Base-by-base conservation (phyloP, 2,329 filamentous ascomycete genomes). In the Podosphaera aphanis region DNA sequence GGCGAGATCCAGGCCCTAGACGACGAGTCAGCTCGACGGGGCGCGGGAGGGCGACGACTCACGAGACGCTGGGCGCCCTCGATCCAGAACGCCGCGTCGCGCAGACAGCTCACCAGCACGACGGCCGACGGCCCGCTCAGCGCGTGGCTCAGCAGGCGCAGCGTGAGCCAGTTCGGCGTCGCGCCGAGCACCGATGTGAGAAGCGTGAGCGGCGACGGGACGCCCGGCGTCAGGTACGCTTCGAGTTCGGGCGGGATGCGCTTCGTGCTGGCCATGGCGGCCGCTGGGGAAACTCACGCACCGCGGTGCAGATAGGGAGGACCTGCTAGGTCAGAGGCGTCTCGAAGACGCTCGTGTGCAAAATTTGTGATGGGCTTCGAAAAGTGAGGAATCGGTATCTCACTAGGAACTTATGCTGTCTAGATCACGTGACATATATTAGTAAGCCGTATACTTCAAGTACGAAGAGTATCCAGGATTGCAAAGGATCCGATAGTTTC, bases 61-160 rank as follows among this genome's bases (percentile, higher is more conserved):
- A 83, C 79, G 56, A 84, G 61, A 60, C 77, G 77, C 45, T 73
- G 70, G 2, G 70, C 70, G 43, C 82, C 78, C 2, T 77, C 72
- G 50, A 66, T 75, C 84, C 85, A 94, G 58, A 93, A 92, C 1
- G 71, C 65, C 51, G 70, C 72, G 55, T 88, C 79, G 49, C 83
- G 71, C 62, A 93, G 64, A 62, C 90, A 93, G 63, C 82, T 92
- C 48, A 90, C 75, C 2, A 94, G 66, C 2, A 93, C 67, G 0
- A 94, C 70, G 43, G 65, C 69, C 21, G 60, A 62, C 38, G 16
- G 56, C 25, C 57, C 48, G 39, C 46, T 18, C 43, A 52, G 43
- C 44, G 42, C 16, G 49, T 48, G 48, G 49, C 51, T 65, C 2
- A 78, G 58, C 54, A 70, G 70, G 33, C 74, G 66, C 41, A 75